phyloP scores from a whole-genome alignment of 371 early-diverging fungal species.

The Mucor ambiguus region DNA sequence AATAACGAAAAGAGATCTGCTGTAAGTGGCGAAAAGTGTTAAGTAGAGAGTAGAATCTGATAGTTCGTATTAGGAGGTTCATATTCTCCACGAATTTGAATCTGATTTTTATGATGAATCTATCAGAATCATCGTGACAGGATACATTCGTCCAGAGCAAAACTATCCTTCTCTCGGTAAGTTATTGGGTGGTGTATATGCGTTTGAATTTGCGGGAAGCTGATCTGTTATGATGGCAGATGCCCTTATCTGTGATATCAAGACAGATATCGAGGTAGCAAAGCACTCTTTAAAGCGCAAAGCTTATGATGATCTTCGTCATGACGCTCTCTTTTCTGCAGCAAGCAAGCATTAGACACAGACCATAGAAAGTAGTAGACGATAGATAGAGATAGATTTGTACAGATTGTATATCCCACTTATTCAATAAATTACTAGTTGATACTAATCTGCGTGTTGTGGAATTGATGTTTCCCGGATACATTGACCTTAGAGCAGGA shows the following conservation, averaged over 20 bases:
- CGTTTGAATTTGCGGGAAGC: background rate
- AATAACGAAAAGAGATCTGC: conserved; percentile 96
- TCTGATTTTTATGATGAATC: conserved; percentile 91
- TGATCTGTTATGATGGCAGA: background rate
- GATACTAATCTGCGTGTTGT: background rate
- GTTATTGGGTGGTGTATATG: background rate
- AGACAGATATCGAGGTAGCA: conserved; percentile 86
- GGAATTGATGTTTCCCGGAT: background rate
- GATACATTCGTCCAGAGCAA: conserved; percentile 90
- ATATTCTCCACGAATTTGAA: conserved; percentile 86
- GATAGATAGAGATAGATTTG: background rate
- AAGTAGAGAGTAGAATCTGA: background rate
- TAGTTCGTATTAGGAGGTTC: conserved; percentile 76
- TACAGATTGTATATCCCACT: background rate
- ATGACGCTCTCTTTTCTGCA: conserved; percentile 15
- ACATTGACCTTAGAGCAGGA: no score
- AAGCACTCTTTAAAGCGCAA: conserved; percentile 65
- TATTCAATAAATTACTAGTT: background rate
- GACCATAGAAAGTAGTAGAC: background rate
- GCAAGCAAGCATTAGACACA: background rate
- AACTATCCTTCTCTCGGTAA: conserved; percentile 87
- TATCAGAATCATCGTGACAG: conserved; percentile 82
- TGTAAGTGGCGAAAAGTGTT: conserved; percentile 44
- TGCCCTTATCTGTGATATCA: conserved; percentile 76
- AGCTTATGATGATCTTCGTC: conserved; percentile 39